These are phyloP conservation scores for Globisporangium barbulae DNA, from an alignment of 352 stramenopile species.

Conservation along the genomic window DNA sequence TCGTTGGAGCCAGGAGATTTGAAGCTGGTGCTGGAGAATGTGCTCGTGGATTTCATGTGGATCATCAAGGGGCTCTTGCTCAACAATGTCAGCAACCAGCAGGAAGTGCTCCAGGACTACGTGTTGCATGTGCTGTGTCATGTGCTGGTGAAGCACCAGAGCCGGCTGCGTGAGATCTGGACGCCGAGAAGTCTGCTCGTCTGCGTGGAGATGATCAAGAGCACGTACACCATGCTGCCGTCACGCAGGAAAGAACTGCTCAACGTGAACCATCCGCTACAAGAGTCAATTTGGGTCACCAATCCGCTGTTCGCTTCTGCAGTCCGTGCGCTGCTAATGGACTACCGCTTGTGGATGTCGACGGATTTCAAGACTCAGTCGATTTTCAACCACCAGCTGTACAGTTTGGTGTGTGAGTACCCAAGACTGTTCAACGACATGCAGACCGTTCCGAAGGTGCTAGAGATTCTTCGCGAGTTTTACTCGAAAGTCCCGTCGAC, in stretches of 20 bases:
- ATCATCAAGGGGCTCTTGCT: constrained; percentile 68
- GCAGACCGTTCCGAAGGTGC: constrained; percentile 47
- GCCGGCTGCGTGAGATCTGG: constrained; percentile 41
- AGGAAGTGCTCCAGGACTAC: constrained; percentile 56
- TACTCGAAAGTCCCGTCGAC: constrained; percentile 28
- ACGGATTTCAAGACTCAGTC: constrained; percentile 75
- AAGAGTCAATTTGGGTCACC: constrained; percentile 64
- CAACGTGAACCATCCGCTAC: constrained; percentile 51
- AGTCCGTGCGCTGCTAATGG: constrained; percentile 59
- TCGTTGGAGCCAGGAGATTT: constrained; percentile 6
- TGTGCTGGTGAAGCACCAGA: constrained; percentile 47
- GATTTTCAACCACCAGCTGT: constrained; percentile 79
- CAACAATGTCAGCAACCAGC: constrained; percentile 47
- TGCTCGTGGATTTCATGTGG: constrained; percentile 62
- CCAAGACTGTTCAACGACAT: constrained; percentile 68
- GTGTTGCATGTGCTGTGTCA: constrained; percentile 65
- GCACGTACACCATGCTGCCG: constrained; percentile 51
- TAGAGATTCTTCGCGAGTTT: constrained; percentile 62
- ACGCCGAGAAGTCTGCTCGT: constrained; percentile 61
- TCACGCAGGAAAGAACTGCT: constrained; percentile 19
- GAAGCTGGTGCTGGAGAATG: constrained; percentile 31
- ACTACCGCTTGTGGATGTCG: constrained; percentile 63
- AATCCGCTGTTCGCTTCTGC: constrained; percentile 72
- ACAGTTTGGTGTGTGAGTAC: constrained; percentile 63
- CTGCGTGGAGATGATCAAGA: constrained; percentile 65